Conservation (phyloP, 1,284 basidiomycete genomes). For the Pholiota adiposa region DNA sequence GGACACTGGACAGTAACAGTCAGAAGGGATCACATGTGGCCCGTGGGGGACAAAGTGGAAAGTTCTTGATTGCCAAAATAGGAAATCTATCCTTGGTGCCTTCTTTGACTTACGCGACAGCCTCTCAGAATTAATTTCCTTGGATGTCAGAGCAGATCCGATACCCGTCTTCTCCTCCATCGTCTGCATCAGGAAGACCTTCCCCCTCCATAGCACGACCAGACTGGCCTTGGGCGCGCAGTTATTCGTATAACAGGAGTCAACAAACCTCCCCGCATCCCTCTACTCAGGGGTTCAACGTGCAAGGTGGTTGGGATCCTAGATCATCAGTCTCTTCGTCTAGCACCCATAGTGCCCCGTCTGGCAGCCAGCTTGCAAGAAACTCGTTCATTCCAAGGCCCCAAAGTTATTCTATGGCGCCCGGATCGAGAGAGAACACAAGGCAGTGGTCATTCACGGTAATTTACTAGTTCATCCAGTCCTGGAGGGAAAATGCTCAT, state of each 20-base stretch:
- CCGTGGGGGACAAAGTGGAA: too few relatives aligned
- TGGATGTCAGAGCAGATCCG: slow-evolving; percentile 49
- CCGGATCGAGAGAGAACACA: slow-evolving; percentile 46
- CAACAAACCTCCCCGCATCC: slow-evolving; percentile 35
- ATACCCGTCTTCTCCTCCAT: slow-evolving; percentile 42
- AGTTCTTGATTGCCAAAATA: background rate
- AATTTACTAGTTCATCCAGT: slow-evolving; percentile 23
- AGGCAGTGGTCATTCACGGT: slow-evolving; percentile 68
- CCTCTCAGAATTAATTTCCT: background rate
- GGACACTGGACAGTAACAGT: too few relatives aligned
- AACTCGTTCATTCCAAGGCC: slow-evolving; percentile 24
- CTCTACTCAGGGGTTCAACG: slow-evolving; percentile 28
- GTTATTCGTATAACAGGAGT: slow-evolving; percentile 27
- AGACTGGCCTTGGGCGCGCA: slow-evolving; percentile 60
- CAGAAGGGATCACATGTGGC: slow-evolving; percentile 1
- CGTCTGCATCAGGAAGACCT: slow-evolving; percentile 50
- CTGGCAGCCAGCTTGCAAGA: slow-evolving; percentile 14
- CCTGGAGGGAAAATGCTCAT: background rate
- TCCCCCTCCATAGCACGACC: slow-evolving; percentile 46
- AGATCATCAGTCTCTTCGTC: slow-evolving; percentile 23
- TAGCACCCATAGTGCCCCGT: slow-evolving; percentile 18
- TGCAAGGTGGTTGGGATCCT: slow-evolving; percentile 36
- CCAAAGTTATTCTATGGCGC: slow-evolving; percentile 27
- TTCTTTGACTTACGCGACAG: background rate
- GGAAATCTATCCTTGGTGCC: background rate